Base-by-base conservation (phyloP, 2,329 filamentous ascomycete genomes). In the Penicillium oxalicum region DNA sequence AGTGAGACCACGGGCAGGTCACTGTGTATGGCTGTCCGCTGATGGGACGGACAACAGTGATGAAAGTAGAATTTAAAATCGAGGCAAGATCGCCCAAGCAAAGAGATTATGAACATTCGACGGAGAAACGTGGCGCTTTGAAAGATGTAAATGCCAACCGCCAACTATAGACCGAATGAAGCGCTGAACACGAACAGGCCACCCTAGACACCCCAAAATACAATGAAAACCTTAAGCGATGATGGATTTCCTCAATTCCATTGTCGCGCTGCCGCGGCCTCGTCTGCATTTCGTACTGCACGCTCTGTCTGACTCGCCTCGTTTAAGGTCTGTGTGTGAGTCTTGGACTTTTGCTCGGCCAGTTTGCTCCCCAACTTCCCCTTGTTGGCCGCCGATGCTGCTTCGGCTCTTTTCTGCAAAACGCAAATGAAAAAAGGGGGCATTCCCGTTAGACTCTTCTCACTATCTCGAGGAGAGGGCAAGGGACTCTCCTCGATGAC, bases 261-360 rank as follows among this genome's bases (percentile, higher is more conserved):
- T 48, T 70, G 76, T 60, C 80, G 73, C 33, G 78, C 73, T 57
- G 81, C 71, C 1, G 75, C 74, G 12, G 73, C 79, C 38, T 77
- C 76, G 65, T 94, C 88, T 7, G 84, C 81, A 54, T 90, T 82
- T 46, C 88, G 77, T 11, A 76, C 76, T 40, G 79, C 74, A 48
- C 82, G 71, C 62, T 90, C 87, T 48, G 83, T 77, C 44, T 77
- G 73, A 63, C 87, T 89, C 4, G 76, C 79, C 55, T 86, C 78
- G 54, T 83, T 81, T 42, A 95, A 72, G 1, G 82, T 83, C 51
- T 85, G 81, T 28, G 72, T 76, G 45, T 82, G 78, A 7, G 86
- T 89, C 72, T 88, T 82, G 59, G 81, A 83, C 72, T 86, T 87
- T 70, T 95, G 87, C 33, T 83, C 83, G 47, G 84, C 79, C 11